These are phyloP conservation scores for Pseudevernia furfuracea DNA, from an alignment of 495 filamentous ascomycete species.

Conservation along the genomic window DNA sequence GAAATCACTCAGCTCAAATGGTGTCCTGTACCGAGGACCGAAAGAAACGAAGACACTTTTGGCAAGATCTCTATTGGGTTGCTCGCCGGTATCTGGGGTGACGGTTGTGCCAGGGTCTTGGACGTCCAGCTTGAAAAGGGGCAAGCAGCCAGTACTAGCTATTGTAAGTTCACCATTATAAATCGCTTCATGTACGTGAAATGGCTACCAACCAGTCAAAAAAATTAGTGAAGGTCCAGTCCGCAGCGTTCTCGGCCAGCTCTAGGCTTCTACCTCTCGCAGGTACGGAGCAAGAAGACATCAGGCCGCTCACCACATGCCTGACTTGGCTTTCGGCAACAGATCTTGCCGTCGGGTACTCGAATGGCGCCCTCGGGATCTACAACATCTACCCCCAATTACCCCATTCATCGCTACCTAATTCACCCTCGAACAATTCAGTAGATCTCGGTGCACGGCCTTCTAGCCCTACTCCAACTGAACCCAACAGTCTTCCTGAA, in stretches of 20 bases:
- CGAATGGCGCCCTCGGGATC: slow-evolving; percentile 53
- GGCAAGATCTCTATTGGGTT: slow-evolving; percentile 44
- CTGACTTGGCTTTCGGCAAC: slow-evolving; percentile 55
- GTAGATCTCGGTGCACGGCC: background rate
- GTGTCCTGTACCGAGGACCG: slow-evolving; percentile 48
- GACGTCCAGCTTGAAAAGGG: slow-evolving; percentile 40
- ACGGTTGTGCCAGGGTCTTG: slow-evolving; percentile 55
- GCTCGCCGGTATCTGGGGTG: slow-evolving; percentile 54
- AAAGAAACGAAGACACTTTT: slow-evolving; percentile 28
- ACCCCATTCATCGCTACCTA: background rate
- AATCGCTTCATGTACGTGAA: slow-evolving; percentile 1
- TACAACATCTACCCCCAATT: slow-evolving; percentile 43
- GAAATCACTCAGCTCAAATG: slow-evolving; percentile 51
- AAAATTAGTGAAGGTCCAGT: slow-evolving; percentile 8
- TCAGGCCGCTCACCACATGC: slow-evolving; percentile 45
- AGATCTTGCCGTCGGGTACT: slow-evolving; percentile 53
- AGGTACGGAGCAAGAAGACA: slow-evolving; percentile 24
- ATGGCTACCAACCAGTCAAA: slow-evolving; percentile 2
- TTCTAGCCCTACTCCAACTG: background rate
- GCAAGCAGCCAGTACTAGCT: slow-evolving; percentile 16
- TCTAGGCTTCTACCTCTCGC: slow-evolving; percentile 27
- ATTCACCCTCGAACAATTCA: background rate
- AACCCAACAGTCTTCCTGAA: background rate
- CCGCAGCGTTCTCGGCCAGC: slow-evolving; percentile 48
- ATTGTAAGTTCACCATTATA: background rate